Evolutionary conservation across 202 grass and related monocot species (phyloP), one percentile per base, ranked within the genome.

Genomic region (Panicum hallii): DNA sequence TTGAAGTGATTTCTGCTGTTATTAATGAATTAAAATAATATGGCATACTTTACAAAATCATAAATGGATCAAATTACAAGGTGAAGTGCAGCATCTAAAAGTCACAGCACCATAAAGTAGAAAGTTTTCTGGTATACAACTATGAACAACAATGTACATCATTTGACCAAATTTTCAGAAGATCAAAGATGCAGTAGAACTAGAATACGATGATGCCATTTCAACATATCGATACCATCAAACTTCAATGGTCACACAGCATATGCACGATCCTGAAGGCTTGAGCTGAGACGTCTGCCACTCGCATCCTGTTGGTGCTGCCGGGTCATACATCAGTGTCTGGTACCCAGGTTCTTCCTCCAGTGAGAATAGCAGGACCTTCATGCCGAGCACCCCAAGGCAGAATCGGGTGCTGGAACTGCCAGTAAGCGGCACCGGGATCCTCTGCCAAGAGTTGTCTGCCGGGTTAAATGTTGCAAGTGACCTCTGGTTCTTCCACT

Each of bases 401-500:
- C 79, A 83, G 63, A 95, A 91, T 4, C 64, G 44, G 5, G 90
- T 86, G 16, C 79, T 82, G 0, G 87, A 93, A n/a, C 89, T 89
- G 12, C 95, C 95, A 0, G 82, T 83, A 38, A 94, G 76, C 0
- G 95, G 92, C 46, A 91, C 82, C 7, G 40, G 38, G 55, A 89
- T 82, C 55, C 74, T 88, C n/a, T 45, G 77, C 89, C 92, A 93
- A 4, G 87, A 91, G 5, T 68, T 40, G 20, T 88, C 90, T 0
- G 6, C 70, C 8, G 90, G 82, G 87, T 71, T 20, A 56, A 93
- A 97, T 17, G 67, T 69, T 0, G 83, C 71, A 10, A 97, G 47
- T 3, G 83, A 81, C 6, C 92, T 58, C 52, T 90, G 92, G 63
- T 91, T 80, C 56, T 81, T 91, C 95, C 95, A 97, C 42, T 95